Evolutionary conservation across 805 yeast genomes (phyloP).

Genomic region (Yamadazyma philogaea): DNA sequence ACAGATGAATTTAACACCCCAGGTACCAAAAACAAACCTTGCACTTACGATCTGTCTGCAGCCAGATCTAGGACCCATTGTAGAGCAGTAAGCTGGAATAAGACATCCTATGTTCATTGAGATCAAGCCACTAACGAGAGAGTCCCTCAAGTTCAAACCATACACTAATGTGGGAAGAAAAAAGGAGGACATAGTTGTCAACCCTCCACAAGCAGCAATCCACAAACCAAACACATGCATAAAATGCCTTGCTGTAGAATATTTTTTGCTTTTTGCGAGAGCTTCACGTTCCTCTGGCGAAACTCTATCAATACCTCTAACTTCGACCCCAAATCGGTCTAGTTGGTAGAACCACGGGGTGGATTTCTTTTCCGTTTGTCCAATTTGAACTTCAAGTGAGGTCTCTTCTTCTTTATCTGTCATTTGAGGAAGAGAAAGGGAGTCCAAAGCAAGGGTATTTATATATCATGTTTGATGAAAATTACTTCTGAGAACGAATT

Average conservation of each 20-base stretch:
- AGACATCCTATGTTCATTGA: slow-evolving; percentile 32
- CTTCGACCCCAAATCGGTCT: slow-evolving; percentile 30
- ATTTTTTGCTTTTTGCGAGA: slow-evolving; percentile 1
- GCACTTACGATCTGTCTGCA: slow-evolving; percentile 39
- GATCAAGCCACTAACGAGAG: slow-evolving; percentile 29
- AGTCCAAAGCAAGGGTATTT: neutral
- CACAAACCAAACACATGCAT: slow-evolving; percentile 33
- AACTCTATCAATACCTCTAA: slow-evolving; percentile 35
- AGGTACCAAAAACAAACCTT: slow-evolving; percentile 32
- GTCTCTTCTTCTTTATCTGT: neutral
- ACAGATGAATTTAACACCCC: slow-evolving; percentile 33
- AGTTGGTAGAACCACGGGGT: slow-evolving; percentile 20
- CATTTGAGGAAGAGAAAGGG: neutral
- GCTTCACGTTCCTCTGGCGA: slow-evolving; percentile 25
- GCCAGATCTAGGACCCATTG: slow-evolving; percentile 39
- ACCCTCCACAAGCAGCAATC: slow-evolving; percentile 39
- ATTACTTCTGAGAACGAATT: too few relatives aligned
- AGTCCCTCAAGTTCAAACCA: slow-evolving; percentile 25
- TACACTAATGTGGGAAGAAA: slow-evolving; percentile 31
- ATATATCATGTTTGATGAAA: neutral
- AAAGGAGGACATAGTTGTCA: slow-evolving; percentile 37
- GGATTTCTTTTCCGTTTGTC: neutral
- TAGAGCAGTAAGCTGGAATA: slow-evolving; percentile 37
- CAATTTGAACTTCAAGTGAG: neutral
- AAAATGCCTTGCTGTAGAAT: slow-evolving; percentile 20